phyloP scores from a whole-genome alignment of 805 yeast genomes.

The Yarrowia sp. region DNA sequence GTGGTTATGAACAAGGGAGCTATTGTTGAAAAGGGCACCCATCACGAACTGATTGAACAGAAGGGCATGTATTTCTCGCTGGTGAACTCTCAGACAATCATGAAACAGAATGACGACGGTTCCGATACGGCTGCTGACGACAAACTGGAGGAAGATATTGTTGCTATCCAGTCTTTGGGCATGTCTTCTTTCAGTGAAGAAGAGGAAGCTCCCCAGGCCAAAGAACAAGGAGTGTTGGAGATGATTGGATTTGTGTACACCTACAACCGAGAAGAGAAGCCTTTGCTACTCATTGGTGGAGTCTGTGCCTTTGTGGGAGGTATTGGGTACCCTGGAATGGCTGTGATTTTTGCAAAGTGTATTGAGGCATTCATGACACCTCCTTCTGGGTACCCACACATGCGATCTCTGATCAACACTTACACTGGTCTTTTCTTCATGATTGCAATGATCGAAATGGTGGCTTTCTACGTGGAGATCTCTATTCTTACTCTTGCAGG shows the following conservation, averaged over 20 bases:
- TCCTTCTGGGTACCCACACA: slow-evolving; percentile 46
- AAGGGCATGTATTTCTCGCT: slow-evolving; percentile 48
- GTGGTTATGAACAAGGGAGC: slow-evolving; percentile 61
- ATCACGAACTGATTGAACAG: slow-evolving; percentile 49
- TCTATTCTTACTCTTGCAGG: slow-evolving; percentile 46
- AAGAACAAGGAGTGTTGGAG: slow-evolving; percentile 6
- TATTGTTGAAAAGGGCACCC: slow-evolving; percentile 58
- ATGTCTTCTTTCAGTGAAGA: slow-evolving; percentile 1
- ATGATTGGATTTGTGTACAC: slow-evolving; percentile 41
- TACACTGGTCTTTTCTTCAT: slow-evolving; percentile 50
- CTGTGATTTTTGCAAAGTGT: slow-evolving; percentile 51
- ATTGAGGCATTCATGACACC: slow-evolving; percentile 50
- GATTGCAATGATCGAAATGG: slow-evolving; percentile 48
- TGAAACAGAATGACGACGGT: slow-evolving; percentile 10
- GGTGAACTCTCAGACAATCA: slow-evolving; percentile 51
- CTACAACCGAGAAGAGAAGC: slow-evolving; percentile 46
- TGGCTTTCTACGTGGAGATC: slow-evolving; percentile 45
- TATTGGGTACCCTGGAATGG: slow-evolving; percentile 51
- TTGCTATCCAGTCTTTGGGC: slow-evolving; percentile 14
- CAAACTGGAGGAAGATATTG: slow-evolving; percentile 15
- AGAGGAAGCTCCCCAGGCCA: not conserved
- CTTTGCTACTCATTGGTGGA: slow-evolving; percentile 45
- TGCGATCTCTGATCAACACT: slow-evolving; percentile 51
- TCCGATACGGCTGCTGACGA: slow-evolving; percentile 9
- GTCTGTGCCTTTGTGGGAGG: slow-evolving; percentile 48